These are phyloP conservation scores for Fusarium denticulatum DNA, from an alignment of 2,329 filamentous ascomycete genomes.

Conservation along the genomic window DNA sequence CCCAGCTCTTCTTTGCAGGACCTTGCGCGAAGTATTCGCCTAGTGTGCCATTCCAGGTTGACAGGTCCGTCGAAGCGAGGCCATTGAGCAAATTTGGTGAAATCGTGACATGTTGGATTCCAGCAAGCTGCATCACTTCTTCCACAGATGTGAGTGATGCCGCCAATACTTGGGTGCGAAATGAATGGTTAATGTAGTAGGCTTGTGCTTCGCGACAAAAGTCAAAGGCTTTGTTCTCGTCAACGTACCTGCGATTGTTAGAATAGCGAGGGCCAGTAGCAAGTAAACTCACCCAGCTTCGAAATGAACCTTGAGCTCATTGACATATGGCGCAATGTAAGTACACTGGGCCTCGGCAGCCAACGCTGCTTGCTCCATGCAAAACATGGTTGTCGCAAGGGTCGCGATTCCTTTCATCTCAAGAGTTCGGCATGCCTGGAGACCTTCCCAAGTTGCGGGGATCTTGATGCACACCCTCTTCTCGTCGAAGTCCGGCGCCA, in stretches of 20 bases:
- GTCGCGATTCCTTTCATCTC: conserved; percentile 65
- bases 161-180: conserved; percentile 62
- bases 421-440: conserved; percentile 66
- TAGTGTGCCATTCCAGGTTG: conserved; percentile 45
- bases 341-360: conserved; percentile 67
- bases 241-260: conserved; percentile 53
- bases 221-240: conserved; percentile 59
- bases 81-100: conserved; percentile 61
- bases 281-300: conserved; percentile 53
- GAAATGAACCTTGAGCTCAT: conserved; percentile 72
- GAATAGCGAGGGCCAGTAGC: neutral
- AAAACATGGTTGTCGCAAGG: conserved; percentile 71
- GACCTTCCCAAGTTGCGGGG: conserved; percentile 70
- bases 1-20: conserved; percentile 43
- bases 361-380: conserved; percentile 67
- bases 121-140: conserved; percentile 68
- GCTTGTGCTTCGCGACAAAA: conserved; percentile 62
- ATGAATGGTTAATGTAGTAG: conserved; percentile 57
- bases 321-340: conserved; percentile 74
- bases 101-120: conserved; percentile 68
- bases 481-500: conserved; percentile 49
- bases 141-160: conserved; percentile 66
- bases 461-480: conserved; percentile 71
- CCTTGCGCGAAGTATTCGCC: conserved; percentile 46
- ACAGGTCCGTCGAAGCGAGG: conserved; percentile 52